Conservation (phyloP, 129 eudicot genomes). For the Glebionis coronaria region DNA sequence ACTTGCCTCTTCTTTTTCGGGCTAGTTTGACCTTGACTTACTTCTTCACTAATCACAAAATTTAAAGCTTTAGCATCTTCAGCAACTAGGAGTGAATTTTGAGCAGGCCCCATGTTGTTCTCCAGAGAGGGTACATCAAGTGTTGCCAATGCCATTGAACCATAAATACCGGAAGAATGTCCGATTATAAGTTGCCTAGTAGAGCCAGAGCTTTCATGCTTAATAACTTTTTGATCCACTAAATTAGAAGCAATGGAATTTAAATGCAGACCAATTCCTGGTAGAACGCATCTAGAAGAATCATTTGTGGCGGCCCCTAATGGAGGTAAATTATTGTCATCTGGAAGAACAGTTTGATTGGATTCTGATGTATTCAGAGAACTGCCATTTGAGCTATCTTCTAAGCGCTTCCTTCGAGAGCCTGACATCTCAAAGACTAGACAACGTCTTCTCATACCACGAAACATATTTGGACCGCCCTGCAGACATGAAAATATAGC, state of each 20-base stretch:
- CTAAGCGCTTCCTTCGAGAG: conserved; percentile 53
- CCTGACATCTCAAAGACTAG: conserved; percentile 82
- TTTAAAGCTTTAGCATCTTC: conserved; percentile 54
- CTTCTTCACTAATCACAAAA: conserved; percentile 44
- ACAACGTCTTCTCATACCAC: conserved; percentile 88
- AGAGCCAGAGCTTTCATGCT: conserved; percentile 45
- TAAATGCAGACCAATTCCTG: conserved; percentile 88
- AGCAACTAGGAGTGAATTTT: conserved; percentile 29
- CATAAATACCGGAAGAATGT: conserved; percentile 42
- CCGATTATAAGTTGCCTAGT: conserved; percentile 34
- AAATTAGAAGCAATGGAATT: conserved; percentile 71
- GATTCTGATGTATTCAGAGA: conserved; percentile 41
- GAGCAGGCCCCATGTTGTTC: conserved; percentile 36
- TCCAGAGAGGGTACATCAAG: conserved; percentile 37
- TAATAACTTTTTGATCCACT: conserved; percentile 52
- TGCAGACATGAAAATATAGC: conserved; percentile 23
- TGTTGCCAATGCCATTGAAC: conserved; percentile 27
- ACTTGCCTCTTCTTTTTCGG: conserved; percentile 86
- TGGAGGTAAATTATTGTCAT: conserved; percentile 38
- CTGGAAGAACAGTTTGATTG: conserved; percentile 32
- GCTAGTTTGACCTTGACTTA: conserved; percentile 61
- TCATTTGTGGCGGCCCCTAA: conserved; percentile 39
- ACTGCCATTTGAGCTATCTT: conserved; percentile 37
- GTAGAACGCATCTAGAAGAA: conserved; percentile 53
- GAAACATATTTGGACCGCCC: conserved; percentile 57